Evolutionary conservation across 2,329 filamentous ascomycete genomes (phyloP), one percentile per base, ranked within the genome.

Genomic region (Colletotrichum simmondsii): DNA sequence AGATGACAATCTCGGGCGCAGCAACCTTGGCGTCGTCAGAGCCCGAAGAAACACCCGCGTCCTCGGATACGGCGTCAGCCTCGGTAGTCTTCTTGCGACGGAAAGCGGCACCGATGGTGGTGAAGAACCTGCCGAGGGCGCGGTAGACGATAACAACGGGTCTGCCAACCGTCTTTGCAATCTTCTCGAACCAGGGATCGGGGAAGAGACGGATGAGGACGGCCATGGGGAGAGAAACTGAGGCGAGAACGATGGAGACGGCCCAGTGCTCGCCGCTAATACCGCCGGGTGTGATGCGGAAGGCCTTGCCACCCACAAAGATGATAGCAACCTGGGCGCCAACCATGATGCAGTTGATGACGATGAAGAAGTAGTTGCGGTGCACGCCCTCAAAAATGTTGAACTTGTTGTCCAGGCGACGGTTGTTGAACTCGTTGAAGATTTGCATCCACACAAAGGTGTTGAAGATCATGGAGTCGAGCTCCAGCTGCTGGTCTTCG

Each of bases 121-220:
- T 37, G 26, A 83, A 79, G 6, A 75, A 71, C 35, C n/a, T 72
- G 2, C 78, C 79, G 14, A 81, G 78, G 24, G 65, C 76, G 28
- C 77, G 82, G 66, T 73, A 99, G 89, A 99, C 97, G 26, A 91
- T 95, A 75, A 98, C 97, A 1, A 99, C 97, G 19, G 97, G 97
- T 2, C 99, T 98, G 86, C 97, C 97, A 22, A 98, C 95, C 84
- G 97, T 99, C 75, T 98, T 99, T 96, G 99, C 97, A 76, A 99
- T 99, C 79, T 99, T 99, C 89, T 98, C 96, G 57, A 84, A 84
- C 79, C 80, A 81, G 5, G 71, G 71, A 75, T 90, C 88, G 1
- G 88, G 88, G 68, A 90, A 85, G 1, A 87, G 79, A 10, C 88
- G 81, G 64, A 90, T 82, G 46, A 85, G 78, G 32, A 87, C 77